phyloP scores from a whole-genome alignment of 495 filamentous ascomycete genomes.

The Parmelia sp. region DNA sequence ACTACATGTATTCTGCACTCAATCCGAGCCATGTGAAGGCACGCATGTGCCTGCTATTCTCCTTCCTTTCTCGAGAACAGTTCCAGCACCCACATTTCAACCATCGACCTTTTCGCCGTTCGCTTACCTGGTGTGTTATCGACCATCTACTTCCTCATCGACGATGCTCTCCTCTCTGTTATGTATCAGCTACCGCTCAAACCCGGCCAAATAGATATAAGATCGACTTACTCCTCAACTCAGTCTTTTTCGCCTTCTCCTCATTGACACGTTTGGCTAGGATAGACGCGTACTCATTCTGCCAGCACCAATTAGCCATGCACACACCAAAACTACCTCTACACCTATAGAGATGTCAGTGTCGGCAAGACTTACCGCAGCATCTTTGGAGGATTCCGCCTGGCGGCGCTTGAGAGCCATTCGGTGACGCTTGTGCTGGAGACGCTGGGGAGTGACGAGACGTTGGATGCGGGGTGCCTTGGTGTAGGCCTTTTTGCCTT shows the following conservation, averaged over 20 bases:
- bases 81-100: background rate
- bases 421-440: constrained; percentile 98
- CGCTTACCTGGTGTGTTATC: constrained; percentile 7
- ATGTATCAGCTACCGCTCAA: constrained; percentile 6
- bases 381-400: constrained; percentile 90
- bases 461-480: constrained; percentile 99
- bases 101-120: constrained; percentile 1
- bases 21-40: constrained; percentile 3
- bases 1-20: constrained; percentile 19
- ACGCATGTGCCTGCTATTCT: constrained; percentile 13
- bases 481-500: constrained; percentile 96
- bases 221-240: constrained; percentile 57
- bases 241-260: constrained; percentile 83
- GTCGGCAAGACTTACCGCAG: constrained; percentile 60
- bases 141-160: constrained; percentile 77
- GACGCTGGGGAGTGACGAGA: constrained; percentile 97
- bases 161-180: constrained; percentile 77
- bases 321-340: background rate
- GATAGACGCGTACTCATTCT: constrained; percentile 91
- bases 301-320: constrained; percentile 12
- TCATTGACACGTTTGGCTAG: constrained; percentile 92
- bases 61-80: background rate
- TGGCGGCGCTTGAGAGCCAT: constrained; percentile 95
- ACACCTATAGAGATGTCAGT: background rate
- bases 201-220: background rate